These are phyloP conservation scores for Encephalitozoon romaleae DNA, from an alignment of 371 early-diverging fungal genomes.

Conservation along the genomic window DNA sequence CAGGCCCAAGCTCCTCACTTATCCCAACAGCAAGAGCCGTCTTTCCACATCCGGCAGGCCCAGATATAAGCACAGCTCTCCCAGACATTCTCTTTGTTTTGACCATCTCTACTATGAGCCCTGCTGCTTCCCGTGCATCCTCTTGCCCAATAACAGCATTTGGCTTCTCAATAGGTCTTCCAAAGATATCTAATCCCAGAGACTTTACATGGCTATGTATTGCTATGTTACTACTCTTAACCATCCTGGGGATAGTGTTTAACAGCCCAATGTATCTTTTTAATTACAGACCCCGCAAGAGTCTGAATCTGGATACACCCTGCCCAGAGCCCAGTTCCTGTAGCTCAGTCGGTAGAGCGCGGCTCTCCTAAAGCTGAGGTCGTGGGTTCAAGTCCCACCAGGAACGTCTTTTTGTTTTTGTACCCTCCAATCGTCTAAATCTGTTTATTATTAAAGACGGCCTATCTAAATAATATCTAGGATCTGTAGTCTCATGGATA, in stretches of 20 bases:
- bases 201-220: slow-evolving; percentile 46
- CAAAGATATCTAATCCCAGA: slow-evolving; percentile 37
- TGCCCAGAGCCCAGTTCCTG: neutral
- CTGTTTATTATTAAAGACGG: neutral
- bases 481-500: neutral
- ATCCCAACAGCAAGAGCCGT: slow-evolving; percentile 48
- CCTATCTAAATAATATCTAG: neutral
- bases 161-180: neutral
- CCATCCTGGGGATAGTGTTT: slow-evolving; percentile 7
- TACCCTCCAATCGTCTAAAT: no score
- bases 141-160: slow-evolving; percentile 38
- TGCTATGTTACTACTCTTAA: slow-evolving; percentile 8
- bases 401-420: slow-evolving; percentile 35
- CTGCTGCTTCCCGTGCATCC: slow-evolving; percentile 33
- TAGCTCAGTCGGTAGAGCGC: slow-evolving; percentile 45
- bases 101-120: slow-evolving; percentile 46
- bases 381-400: slow-evolving; percentile 47
- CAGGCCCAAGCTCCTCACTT: slow-evolving; percentile 43
- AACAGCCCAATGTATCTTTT: neutral
- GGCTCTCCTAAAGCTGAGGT: slow-evolving; percentile 48
- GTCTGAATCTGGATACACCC: neutral
- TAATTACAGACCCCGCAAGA: neutral
- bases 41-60: slow-evolving; percentile 51
- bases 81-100: slow-evolving; percentile 41
- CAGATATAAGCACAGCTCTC: slow-evolving; percentile 41